phyloP scores from a whole-genome alignment of 306 rosid genomes.

The Lagenaria siceraria region DNA sequence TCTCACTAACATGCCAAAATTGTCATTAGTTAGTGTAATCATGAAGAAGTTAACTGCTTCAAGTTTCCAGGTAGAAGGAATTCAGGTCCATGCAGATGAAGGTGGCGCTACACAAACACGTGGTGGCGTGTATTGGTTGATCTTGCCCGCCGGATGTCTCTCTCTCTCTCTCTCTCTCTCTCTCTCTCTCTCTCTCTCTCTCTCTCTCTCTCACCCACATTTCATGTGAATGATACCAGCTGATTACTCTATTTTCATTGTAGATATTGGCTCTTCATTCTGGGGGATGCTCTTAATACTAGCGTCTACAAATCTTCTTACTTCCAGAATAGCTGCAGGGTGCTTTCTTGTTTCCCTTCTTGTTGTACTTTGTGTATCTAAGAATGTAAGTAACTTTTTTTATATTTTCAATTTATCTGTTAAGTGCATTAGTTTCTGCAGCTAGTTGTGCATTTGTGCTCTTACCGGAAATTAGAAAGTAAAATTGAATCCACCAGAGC shows the following conservation, averaged over 20 bases:
- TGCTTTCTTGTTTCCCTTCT: conserved; percentile 64
- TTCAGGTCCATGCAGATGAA: conserved; percentile 74
- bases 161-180: conserved; percentile 7
- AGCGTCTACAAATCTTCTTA: conserved; percentile 67
- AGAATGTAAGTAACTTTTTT: conserved; percentile 52
- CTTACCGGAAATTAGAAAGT: neutral
- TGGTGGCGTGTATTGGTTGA: conserved; percentile 77
- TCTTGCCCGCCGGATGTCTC: conserved; percentile 92
- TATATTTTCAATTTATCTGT: neutral
- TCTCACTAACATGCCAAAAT: neutral
- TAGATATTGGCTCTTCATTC: conserved; percentile 94
- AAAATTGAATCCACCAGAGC: neutral
- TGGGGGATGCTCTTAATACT: conserved; percentile 92
- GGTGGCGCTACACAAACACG: conserved; percentile 79
- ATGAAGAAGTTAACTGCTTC: neutral
- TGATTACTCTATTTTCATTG: neutral
- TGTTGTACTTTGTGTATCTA: conserved; percentile 71
- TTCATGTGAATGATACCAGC: neutral
- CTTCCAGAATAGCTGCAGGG: conserved; percentile 90
- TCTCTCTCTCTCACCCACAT: neutral
- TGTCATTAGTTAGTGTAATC: neutral
- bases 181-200: conserved; percentile 18
- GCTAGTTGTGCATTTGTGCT: neutral
- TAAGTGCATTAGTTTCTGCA: conserved; percentile 9
- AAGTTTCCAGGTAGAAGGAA: conserved; percentile 65